A percentile compares a stretch with the other conserved stretches of the same genome.
Conservation (phyloP, 148 eudicot genomes). For the Gaultheria prostrata region DNA sequence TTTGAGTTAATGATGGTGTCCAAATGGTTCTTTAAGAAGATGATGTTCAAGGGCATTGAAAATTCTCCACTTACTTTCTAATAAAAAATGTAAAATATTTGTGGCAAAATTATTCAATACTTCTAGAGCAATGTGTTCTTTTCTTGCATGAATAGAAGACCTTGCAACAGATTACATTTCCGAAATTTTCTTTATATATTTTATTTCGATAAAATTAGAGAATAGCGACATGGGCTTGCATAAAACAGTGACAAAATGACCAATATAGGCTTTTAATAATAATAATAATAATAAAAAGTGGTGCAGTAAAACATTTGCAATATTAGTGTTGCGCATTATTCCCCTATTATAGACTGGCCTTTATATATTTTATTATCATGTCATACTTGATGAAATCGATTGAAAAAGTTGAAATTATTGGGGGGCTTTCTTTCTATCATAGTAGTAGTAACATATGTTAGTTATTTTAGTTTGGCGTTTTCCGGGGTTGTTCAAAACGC, state of each 20-base stretch:
- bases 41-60: neutral
- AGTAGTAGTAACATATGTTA: no score
- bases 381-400: neutral
- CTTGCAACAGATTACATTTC: no score
- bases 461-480: no score
- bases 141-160: neutral
- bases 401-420: constrained; percentile 1
- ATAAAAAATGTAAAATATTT: neutral
- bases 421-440: neutral
- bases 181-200: neutral
- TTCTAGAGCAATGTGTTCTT: neutral
- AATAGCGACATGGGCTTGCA: neutral
- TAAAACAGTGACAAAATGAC: neutral
- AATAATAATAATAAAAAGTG: neutral
- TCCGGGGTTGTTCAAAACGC: no score
- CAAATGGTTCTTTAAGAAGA: neutral
- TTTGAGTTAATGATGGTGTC: neutral
- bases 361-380: neutral
- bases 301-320: neutral
- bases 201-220: neutral
- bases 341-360: neutral
- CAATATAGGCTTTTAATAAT: neutral
- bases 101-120: neutral
- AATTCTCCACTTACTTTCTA: neutral
- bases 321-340: neutral